A percentile compares a stretch with the other conserved stretches of the same genome.
These are phyloP conservation scores for Tetrahymena borealis DNA, from an alignment of 73 alveolate genomes.

Conservation along the genomic window DNA sequence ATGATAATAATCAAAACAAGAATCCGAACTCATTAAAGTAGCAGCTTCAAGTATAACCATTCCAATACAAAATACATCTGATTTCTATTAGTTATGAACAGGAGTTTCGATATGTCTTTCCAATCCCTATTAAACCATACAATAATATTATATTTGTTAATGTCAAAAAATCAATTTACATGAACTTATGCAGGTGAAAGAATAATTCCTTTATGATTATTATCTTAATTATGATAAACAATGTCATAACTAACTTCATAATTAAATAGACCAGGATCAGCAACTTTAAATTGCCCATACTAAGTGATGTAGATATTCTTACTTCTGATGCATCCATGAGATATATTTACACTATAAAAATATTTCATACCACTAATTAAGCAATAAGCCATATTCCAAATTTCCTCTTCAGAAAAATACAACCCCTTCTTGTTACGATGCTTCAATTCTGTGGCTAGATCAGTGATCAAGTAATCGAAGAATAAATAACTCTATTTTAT, in stretches of 20 bases:
- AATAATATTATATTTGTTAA: not conserved
- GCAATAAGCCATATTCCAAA: constrained; percentile 13
- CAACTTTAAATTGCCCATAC: constrained; percentile 11
- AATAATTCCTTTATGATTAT: not conserved
- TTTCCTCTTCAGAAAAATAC: constrained; percentile 7
- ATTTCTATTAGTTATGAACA: constrained; percentile 7
- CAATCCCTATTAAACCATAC: not conserved
- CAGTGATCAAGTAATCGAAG: constrained; percentile 20
- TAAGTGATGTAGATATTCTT: constrained; percentile 20
- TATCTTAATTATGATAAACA: constrained; percentile 9
- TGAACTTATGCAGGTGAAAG: constrained; percentile 31
- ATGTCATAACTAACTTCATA: not conserved
- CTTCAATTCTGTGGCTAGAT: constrained; percentile 27
- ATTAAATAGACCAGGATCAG: constrained; percentile 39
- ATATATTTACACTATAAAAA: not conserved
- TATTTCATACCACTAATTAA: constrained; percentile 22
- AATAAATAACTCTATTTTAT: not conserved
- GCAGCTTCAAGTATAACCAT: constrained; percentile 19
- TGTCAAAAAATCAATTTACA: not conserved
- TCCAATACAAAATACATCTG: constrained; percentile 30
- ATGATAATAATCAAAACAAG: constrained; percentile 29
- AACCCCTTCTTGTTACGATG: constrained; percentile 3
- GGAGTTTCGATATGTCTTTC: constrained; percentile 30
- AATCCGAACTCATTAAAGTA: constrained; percentile 2
- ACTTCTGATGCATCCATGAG: constrained; percentile 20